Conservation (phyloP, 331 rosid species). For the Stylosanthes scabra region DNA sequence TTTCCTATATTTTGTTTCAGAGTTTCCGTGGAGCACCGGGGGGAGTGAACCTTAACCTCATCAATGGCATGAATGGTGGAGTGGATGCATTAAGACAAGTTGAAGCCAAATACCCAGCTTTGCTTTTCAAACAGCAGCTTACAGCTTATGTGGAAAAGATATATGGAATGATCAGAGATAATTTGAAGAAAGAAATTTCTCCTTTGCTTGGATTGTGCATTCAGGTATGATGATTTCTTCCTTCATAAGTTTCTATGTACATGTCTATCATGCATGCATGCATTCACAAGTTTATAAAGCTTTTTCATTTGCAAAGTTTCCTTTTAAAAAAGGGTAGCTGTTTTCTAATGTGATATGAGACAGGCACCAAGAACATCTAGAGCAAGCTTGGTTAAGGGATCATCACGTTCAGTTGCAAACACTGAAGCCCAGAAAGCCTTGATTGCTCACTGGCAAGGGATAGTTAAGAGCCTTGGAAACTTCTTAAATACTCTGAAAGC, state of each 20-base stretch:
- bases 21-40: slow-evolving; percentile 87
- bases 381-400: slow-evolving; percentile 89
- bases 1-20: slow-evolving; percentile 42
- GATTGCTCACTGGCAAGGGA: slow-evolving; percentile 94
- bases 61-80: slow-evolving; percentile 60
- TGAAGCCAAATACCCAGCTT: slow-evolving; percentile 93
- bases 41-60: slow-evolving; percentile 68
- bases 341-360: slow-evolving; percentile 36
- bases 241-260: slow-evolving; percentile 3
- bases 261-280: slow-evolving; percentile 20
- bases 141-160: slow-evolving; percentile 92
- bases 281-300: slow-evolving; percentile 23
- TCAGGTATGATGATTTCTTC: slow-evolving; percentile 58
- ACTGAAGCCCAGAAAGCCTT: slow-evolving; percentile 84
- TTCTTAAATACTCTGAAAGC: slow-evolving; percentile 73
- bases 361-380: slow-evolving; percentile 96
- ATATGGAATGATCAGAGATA: slow-evolving; percentile 93
- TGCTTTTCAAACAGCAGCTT: slow-evolving; percentile 91
- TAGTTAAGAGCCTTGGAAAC: slow-evolving; percentile 79
- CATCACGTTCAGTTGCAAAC: slow-evolving; percentile 74
- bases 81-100: slow-evolving; percentile 72
- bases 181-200: slow-evolving; percentile 86
- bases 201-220: slow-evolving; percentile 91
- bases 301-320: slow-evolving; percentile 22
- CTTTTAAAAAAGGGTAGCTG: slow-evolving; percentile 25